Base-by-base conservation (phyloP, 768 basidiomycete genomes). In the Tricholoma terreum region DNA sequence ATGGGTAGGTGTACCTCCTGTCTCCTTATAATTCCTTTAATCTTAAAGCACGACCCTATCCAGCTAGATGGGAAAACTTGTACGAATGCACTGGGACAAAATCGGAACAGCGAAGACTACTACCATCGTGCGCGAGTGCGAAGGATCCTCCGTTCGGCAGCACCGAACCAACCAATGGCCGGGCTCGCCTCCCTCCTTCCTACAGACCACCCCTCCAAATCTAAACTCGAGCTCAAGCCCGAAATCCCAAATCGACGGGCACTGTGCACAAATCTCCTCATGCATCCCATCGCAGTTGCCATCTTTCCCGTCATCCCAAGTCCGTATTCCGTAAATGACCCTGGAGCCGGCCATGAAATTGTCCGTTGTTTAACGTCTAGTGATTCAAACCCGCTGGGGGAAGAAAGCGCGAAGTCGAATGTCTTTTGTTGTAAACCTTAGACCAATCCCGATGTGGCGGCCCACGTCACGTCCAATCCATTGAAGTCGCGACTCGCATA, bases 11-110 rank as follows among this genome's bases (percentile, higher is more conserved):
- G 69, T 57, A 85, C 72, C 42, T 17, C 6, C 49, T 31, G 17
- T 62, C 50, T 34, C 27, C 45, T 55, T 57, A 2, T 24, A 19
- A 36, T 2, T 7, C n/a, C n/a, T 11, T 22, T 31, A 43, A 31
- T 54, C 35, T 50, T 55, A 10, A 59, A 55, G 0, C 27, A 30
- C 55, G 52, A 53, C 49, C 24, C 50, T 52, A 33, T 12, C 35
- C 63, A 90, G 89, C 56, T 90, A 84, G 83, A 82, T 85, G 45
- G 82, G 65, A 73, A 77, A 17, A 88, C 87, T 1, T 90, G 89
- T 61, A 83, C 85, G 1, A 73, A 77, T 57, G 86, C 87, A 0
- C 72, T 90, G n/a, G 63, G 73, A 27, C 87, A 89, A 58, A 86
- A 89, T 63, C 76, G 77, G 33, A 87, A 84, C 56, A 80, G 81